Evolutionary conservation across 2,329 filamentous ascomycete genomes (phyloP), one percentile per base, ranked within the genome.

Genomic region (Pyrenophora graminea): DNA sequence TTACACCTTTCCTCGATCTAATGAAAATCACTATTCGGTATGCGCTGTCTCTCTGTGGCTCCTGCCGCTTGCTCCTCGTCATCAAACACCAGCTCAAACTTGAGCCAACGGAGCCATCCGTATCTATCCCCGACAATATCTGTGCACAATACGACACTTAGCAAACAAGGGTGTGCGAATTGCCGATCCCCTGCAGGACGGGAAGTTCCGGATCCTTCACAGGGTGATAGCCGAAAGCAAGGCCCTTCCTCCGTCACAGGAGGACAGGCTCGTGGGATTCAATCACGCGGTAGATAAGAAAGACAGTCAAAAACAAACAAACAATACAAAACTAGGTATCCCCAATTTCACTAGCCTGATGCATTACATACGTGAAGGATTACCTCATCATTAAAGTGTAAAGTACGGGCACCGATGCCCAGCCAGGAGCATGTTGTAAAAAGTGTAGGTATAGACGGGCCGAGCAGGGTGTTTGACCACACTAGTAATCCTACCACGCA

Each of bases 21-120:
- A 53, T 54, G 44, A 52, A 53, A 48, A 48, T 56, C 58, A 66
- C 38, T 71, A 72, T 72, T 64, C 62, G 69, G 69, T 72, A 72
- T 67, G 55, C 55, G 62, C 59, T 56, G 63, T 61, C 54, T 62
- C 58, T 47, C 48, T 41, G 42, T 48, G 19, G 37, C 25, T 46
- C 8, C 21, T 52, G 31, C 39, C 39, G 17, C 25, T 25, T 17
- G 32, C 12, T 30, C 39, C 27, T 7, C 17, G 30, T 39, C 33
- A 46, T 43, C 18, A 40, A 30, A 21, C 31, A 38, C 21, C n/a
- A 45, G n/a, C 25, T 27, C 33, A 36, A 34, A 15, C 18, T 10
- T 33, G 36, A 18, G 25, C n/a, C 27, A 23, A 13, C 19, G 27
- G 15, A 30, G 9, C 36, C 19, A 6, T 40, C 25, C 27, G 42